These are phyloP conservation scores for Priceomyces fermenticarens DNA, from an alignment of 805 yeast species.

Conservation along the genomic window DNA sequence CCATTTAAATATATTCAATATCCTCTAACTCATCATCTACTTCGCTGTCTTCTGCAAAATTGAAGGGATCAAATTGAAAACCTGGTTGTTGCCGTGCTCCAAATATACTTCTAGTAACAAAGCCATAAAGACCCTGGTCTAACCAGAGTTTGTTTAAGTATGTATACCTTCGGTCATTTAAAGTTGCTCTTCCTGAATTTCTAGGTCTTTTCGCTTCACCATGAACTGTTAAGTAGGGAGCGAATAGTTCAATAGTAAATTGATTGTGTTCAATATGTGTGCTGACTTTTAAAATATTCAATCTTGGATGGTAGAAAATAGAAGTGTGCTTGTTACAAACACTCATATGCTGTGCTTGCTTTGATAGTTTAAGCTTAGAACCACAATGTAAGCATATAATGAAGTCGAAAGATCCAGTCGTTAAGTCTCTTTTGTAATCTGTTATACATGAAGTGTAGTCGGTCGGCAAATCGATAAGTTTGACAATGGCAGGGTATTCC, in stretches of 20 bases:
- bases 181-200: slow-evolving; percentile 53
- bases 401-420: slow-evolving; percentile 17
- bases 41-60: slow-evolving; percentile 16
- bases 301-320: slow-evolving; percentile 24
- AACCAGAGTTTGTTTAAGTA: slow-evolving; percentile 61
- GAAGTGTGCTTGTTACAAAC: slow-evolving; percentile 21
- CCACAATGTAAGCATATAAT: slow-evolving; percentile 38
- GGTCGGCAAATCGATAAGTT: slow-evolving; percentile 51
- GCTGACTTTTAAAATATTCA: slow-evolving; percentile 22
- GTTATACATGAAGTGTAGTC: slow-evolving; percentile 29
- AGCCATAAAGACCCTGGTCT: slow-evolving; percentile 54
- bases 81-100: slow-evolving; percentile 16
- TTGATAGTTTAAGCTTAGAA: slow-evolving; percentile 11
- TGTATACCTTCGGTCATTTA: slow-evolving; percentile 52
- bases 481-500: slow-evolving; percentile 55
- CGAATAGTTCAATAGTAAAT: slow-evolving; percentile 40
- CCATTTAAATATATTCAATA: slow-evolving; percentile 8
- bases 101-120: slow-evolving; percentile 32
- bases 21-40: slow-evolving; percentile 18
- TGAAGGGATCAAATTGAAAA: slow-evolving; percentile 11
- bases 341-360: slow-evolving; percentile 27
- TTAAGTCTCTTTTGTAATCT: slow-evolving; percentile 14
- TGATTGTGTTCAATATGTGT: slow-evolving; percentile 23
- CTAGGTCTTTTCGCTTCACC: slow-evolving; percentile 68
- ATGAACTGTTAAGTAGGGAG: slow-evolving; percentile 71